Evolutionary conservation across 2,329 filamentous ascomycete genomes (phyloP).

Genomic region (Aspergillus eucalypticola): DNA sequence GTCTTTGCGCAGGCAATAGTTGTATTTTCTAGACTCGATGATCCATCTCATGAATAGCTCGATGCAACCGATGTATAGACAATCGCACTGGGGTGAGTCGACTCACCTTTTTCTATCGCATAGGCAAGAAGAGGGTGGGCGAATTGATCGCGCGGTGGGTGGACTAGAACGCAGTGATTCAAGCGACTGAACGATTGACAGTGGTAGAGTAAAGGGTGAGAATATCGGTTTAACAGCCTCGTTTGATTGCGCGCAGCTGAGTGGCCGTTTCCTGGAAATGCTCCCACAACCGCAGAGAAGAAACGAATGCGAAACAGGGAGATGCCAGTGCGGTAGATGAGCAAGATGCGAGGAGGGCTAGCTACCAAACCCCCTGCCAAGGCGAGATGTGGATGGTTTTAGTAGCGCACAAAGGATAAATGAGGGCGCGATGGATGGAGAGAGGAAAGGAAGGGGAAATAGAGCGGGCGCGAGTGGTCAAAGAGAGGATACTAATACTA

Average conservation of each 20-base stretch:
- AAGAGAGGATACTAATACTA: background rate
- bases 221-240: background rate
- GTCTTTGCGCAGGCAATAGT: background rate
- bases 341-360: background rate
- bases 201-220: background rate
- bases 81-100: background rate
- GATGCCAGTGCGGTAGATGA: background rate
- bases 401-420: background rate
- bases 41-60: too few relatives aligned
- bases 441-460: background rate
- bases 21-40: background rate
- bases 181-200: background rate
- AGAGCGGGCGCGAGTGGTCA: background rate
- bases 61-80: too few relatives aligned
- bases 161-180: background rate
- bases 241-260: background rate
- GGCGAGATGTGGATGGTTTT: background rate
- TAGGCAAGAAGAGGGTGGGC: background rate
- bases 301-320: constrained; percentile 1
- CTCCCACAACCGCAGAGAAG: background rate
- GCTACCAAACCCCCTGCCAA: background rate
- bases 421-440: background rate
- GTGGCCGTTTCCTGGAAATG: background rate
- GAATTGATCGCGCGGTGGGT: background rate
- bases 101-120: background rate